These are phyloP conservation scores for Kodamaea plutei DNA, from an alignment of 1,139 yeast genomes.

Conservation along the genomic window DNA sequence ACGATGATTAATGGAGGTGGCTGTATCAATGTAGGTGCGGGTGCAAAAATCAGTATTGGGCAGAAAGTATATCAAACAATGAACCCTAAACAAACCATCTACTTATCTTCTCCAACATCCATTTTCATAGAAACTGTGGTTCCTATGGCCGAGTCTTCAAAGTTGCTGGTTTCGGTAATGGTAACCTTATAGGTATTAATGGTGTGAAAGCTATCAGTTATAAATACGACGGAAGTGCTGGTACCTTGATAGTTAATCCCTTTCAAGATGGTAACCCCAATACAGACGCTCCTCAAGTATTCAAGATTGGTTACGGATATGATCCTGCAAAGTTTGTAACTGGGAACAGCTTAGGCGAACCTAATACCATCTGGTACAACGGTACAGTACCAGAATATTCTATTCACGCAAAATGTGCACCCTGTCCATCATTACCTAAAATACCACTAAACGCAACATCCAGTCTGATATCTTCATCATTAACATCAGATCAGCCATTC, in stretches of 20 bases:
- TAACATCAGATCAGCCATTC: no score
- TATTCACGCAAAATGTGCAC: slow-evolving; percentile 14
- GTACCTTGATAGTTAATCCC: slow-evolving; percentile 15
- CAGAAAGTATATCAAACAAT: slow-evolving; percentile 9
- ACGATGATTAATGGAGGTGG: slow-evolving; percentile 15
- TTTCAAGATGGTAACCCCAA: no score
- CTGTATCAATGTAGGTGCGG: slow-evolving; percentile 12
- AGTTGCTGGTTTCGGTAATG: slow-evolving; percentile 29
- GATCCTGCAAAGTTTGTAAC: slow-evolving; percentile 11
- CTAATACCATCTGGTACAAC: slow-evolving; percentile 9
- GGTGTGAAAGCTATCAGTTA: slow-evolving; percentile 10
- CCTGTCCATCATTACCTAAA: slow-evolving; percentile 1
- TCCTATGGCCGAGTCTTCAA: slow-evolving; percentile 18
- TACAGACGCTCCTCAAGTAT: slow-evolving; percentile 7
- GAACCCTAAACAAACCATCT: slow-evolving; percentile 12
- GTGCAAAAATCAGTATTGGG: no score
- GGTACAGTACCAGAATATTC: slow-evolving; percentile 14
- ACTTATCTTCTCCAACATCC: slow-evolving; percentile 11
- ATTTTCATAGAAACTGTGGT: slow-evolving; percentile 14
- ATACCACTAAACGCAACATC: no score
- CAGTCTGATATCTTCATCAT: no score
- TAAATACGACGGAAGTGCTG: slow-evolving; percentile 12
- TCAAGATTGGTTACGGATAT: slow-evolving; percentile 22
- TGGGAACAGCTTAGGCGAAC: slow-evolving; percentile 13
- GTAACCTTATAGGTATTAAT: slow-evolving; percentile 23